Evolutionary conservation across 257 asterid species (phyloP), one percentile per base, ranked within the genome.

Genomic region (Striga asiatica): DNA sequence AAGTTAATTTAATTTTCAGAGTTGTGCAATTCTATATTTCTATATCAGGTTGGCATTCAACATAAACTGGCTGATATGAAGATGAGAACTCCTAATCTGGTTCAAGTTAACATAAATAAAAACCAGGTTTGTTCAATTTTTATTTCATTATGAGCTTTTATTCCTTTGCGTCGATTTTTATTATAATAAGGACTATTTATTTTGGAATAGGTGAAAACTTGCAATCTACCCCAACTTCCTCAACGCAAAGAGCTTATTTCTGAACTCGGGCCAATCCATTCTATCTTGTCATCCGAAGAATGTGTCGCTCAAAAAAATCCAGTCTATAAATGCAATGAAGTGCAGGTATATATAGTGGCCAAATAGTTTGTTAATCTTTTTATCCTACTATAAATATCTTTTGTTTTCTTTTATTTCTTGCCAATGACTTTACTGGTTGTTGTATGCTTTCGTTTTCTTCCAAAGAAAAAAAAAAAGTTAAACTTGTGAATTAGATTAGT

Each of bases 31-130:
- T 25, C 29, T 53, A 39, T 55, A 41, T 61, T 48, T 20, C 17
- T 59, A 63, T 79, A 63, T 79, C 88, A 85, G 97, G 88, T 78
- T 66, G 96, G 97, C 46, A 59, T 83, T 73, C 93, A 83, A 67
- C 79, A 83, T 66, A 78, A 81, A 62, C 70, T 72, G 21, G 60
- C 74, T 13, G 78, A 80, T 58, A 55, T 74, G 80, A 89, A 79
- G 82, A 70, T 56, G 71, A 85, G 68, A 77, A 55, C 80, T 37
- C 66, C 79, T 48, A 80, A 76, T 74, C 76, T 83, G 68, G 75
- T 89, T 71, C 82, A 65, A 46, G 89, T 85, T 50, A 69, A 85
- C 66, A 66, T 81, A 43, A 53, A 38, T 14, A 71, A 74, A 62
- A 66, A 79, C 58, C 83, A 83, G 95, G 97, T 83, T 67, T 28